Evolutionary conservation across 257 asterid genomes (phyloP), one percentile per base, ranked within the genome.

Genomic region (Penstemon davidsonii): DNA sequence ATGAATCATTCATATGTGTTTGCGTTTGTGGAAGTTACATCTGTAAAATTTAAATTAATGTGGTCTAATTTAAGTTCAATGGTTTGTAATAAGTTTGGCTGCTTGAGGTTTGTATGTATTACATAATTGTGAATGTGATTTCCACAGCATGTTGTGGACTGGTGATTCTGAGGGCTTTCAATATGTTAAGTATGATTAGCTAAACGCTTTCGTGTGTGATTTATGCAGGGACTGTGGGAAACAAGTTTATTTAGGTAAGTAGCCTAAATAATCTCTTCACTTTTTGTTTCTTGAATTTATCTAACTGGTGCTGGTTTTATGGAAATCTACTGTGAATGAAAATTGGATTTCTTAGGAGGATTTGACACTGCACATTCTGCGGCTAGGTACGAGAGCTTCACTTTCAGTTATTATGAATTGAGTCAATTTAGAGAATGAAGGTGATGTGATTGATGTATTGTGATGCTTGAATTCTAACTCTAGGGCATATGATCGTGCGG

Each of bases 401-500:
- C 45, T 71, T 55, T 1, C 12, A 6, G 51, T 73, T 71, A 67
- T 19, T 50, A 6, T 66, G 57, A 67, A n/a, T 61, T 60, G 59
- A 45, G 45, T 57, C n/a, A 44, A 42, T 7, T 50, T 50, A n/a
- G 55, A 18, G 68, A 65, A 73, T 37, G 46, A 66, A 55, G 12
- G 56, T 36, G 19, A 62, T 52, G 12, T 58, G 51, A 59, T 25
- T 12, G 46, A 61, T 62, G 33, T 38, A 15, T 68, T 53, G 66
- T 51, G 63, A 64, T 50, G 7, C 60, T 68, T 49, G 63, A 72
- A 61, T 72, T 70, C 64, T 60, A 41, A 55, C 56, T 62, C 7
- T 74, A 93, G 98, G 92, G 98, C 97, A 7, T 93, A 93, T 42
- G 98, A 93, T 68, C 96, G 97, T 43, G 98, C 98, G 60, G 98